Evolutionary conservation across 495 filamentous ascomycete species (phyloP), one percentile per base, ranked within the genome.

Genomic region (Umbilicaria muhlenbergii): DNA sequence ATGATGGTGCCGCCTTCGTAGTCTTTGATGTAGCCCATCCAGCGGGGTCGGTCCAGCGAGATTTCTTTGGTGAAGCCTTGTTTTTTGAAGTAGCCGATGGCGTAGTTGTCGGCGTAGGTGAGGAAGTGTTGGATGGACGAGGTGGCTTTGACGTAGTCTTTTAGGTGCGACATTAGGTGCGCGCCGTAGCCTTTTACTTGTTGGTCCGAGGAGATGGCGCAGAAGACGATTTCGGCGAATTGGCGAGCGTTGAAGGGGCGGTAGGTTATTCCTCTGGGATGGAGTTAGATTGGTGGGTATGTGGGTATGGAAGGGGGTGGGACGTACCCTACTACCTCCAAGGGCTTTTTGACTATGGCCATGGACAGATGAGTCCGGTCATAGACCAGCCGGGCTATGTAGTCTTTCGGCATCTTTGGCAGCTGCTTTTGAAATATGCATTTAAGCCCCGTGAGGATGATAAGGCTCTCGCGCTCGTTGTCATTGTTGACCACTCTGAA

Each of bases 1-100:
- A 98, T 98, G 50, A 98, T 94, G 0, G 91, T 98, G 36, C 91
- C 91, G 24, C 91, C 91, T 64, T 98, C 91, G 61, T 98, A 98
- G 61, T 98, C 91, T 62, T 98, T 98, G 60, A 98, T 98, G 57
- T 95, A 98, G 24, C 91, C 91, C 92, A 96, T 98, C 91, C 91
- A 98, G 14, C 84, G 78, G 7, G 80, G 74, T 55, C 77, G 81
- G 36, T 88, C 84, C 1, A 98, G 75, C 0, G 86, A 94, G 51
- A 98, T 96, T 49, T 98, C 88, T 58, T 98, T 98, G 0, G 92
- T 96, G 52, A 98, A 98, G 0, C 91, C 91, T 60, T 98, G 91
- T 60, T 98, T 98, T 60, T 96, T 93, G 67, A 98, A 98, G 57
- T 96, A 98, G 7, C 92, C 91, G 50, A 95, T 98, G 16, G 91